Evolutionary conservation across 805 yeast genomes (phyloP), one percentile per base, ranked within the genome.

Genomic region (Priceomyces melissophilus): DNA sequence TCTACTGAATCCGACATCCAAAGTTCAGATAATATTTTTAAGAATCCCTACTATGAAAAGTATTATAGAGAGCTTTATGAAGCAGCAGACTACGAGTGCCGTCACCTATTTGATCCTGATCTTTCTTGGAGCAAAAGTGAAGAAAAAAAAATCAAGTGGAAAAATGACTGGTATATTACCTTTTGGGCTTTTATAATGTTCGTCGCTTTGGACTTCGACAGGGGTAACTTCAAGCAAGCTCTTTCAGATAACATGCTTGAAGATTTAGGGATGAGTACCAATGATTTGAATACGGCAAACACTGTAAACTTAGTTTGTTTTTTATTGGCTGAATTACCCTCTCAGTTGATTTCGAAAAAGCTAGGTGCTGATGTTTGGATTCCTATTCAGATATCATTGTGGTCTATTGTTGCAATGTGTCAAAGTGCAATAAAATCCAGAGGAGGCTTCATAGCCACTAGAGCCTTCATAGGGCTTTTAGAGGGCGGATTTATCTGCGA

Each of bases 401-500:
- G 87, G 87, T 70, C 79, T 38, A 45, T 73, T 5, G 79, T 81
- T n/a, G 75, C 83, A 3, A 60, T 76, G 33, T 60, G 62, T 33
- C 87, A 82, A 54, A 71, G 71, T 32, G 66, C 63, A 12, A 57
- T 81, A 41, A 58, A 47, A 2, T 58, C 58, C 32, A 67, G 59
- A 42, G 52, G 65, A 1, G 69, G 76, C 0, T 81, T 78, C 45
- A 65, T 60, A 41, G 65, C 63, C 8, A 68, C 78, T 4, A 63
- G 86, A 45, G 73, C 74, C 0, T 61, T 79, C 4, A 52, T 80
- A 31, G 87, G 84, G 2, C 50, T 73, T 3, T 56, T 77, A 11
- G 81, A 82, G 55, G 87, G 87, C 42, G 87, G 88, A 0, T 81
- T 81, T 44, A 81, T 84, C 39, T 82, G 84, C 26, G 87, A 82